Evolutionary conservation across 305 asterid genomes (phyloP).

Genomic region (Fraxinus sp.): DNA sequence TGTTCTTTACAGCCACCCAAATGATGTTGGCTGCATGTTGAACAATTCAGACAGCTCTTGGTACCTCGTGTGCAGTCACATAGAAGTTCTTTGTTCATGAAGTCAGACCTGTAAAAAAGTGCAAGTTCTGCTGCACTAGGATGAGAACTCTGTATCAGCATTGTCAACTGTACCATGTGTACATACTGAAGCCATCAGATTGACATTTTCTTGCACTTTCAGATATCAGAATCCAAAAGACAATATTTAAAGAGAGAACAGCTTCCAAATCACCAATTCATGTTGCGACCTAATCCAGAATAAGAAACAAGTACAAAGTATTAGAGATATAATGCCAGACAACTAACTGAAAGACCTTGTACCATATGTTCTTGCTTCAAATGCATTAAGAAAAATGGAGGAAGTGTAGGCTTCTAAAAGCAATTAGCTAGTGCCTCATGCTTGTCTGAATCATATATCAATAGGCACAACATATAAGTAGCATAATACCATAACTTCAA

Average conservation of each 20-base stretch:
- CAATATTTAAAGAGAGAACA: neutral
- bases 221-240: constrained; percentile 12
- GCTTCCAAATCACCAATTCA: constrained; percentile 12
- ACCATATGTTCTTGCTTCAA: neutral
- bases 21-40: constrained; percentile 35
- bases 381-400: neutral
- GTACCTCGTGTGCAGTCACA: constrained; percentile 42
- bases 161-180: constrained; percentile 15
- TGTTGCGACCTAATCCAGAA: constrained; percentile 11
- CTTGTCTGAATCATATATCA: neutral
- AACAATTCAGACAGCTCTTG: constrained; percentile 37
- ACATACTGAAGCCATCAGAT: constrained; percentile 22
- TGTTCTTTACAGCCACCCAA: constrained; percentile 33
- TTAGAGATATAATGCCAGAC: constrained; percentile 18
- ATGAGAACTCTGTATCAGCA: constrained; percentile 34
- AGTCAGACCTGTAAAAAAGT: constrained; percentile 27
- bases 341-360: constrained; percentile 10
- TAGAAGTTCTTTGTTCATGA: constrained; percentile 32
- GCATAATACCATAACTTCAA: neutral
- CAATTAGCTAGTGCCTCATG: neutral
- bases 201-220: neutral
- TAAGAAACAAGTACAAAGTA: constrained; percentile 13
- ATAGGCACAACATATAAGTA: neutral
- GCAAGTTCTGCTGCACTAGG: constrained; percentile 36
- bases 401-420: neutral